phyloP scores from a whole-genome alignment of 352 stramenopile genomes.

The Phytophthora palmivora region DNA sequence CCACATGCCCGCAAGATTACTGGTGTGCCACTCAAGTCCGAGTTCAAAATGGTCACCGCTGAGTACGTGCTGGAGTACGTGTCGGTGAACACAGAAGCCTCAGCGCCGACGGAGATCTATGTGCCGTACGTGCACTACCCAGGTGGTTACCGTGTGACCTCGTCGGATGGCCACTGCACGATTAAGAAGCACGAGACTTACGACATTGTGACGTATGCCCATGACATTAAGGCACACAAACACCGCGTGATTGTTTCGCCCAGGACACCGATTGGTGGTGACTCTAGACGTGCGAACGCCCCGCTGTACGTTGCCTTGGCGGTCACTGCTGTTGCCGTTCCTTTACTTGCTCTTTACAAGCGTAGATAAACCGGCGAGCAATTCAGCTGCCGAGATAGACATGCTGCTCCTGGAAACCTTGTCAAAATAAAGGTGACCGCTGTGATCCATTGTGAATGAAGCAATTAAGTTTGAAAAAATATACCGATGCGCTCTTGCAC shows the following conservation, averaged over 20 bases:
- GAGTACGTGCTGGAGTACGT: conserved; percentile 66
- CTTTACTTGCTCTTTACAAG: conserved; percentile 34
- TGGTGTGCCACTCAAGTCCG: conserved; percentile 60
- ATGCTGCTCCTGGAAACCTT: conserved; percentile 9
- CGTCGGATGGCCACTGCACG: conserved; percentile 35
- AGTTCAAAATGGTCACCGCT: conserved; percentile 47
- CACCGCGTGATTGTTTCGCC: conserved; percentile 42
- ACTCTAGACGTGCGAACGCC: conserved; percentile 23
- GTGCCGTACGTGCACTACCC: conserved; percentile 43
- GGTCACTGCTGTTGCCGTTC: conserved; percentile 30
- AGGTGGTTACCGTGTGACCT: conserved; percentile 35
- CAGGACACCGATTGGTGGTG: conserved; percentile 8
- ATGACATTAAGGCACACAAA: conserved; percentile 32
- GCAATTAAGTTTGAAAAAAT: conserved; percentile 6
- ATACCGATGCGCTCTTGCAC: conserved; percentile 1
- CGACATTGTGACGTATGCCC: conserved; percentile 49
- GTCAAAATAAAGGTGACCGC: conserved; percentile 4
- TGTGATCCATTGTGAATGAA: conserved; percentile 2
- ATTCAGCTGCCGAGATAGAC: conserved; percentile 10
- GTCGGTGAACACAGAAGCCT: conserved; percentile 17
- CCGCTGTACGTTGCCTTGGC: conserved; percentile 32
- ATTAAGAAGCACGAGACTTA: conserved; percentile 48
- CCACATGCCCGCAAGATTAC: conserved; percentile 68
- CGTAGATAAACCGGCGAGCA: conserved; percentile 25
- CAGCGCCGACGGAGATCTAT: conserved; percentile 36